Base-by-base conservation (phyloP, 169 alveolate genomes). In the Besnoitia besnoiti region DNA sequence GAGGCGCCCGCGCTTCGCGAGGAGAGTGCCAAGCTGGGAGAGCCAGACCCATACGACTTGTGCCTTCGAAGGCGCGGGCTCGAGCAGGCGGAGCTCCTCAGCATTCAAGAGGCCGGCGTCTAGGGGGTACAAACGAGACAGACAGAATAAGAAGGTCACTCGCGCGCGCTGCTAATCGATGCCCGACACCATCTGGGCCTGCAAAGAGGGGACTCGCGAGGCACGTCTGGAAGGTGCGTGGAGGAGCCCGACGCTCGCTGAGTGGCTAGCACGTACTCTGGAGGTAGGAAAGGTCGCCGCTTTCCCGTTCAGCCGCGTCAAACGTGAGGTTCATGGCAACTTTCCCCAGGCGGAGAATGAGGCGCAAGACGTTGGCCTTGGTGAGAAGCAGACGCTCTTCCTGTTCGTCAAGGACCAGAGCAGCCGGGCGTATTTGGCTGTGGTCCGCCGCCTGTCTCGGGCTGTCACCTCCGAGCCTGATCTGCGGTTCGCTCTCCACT, bases 231-330 rank as follows among this genome's bases (percentile, higher is more conserved):
- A n/a, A n/a, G n/a, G n/a, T n/a, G n/a, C n/a, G n/a, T n/a, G n/a
- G n/a, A n/a, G n/a, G n/a, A n/a, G n/a, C n/a, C n/a, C n/a, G n/a
- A n/a, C n/a, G n/a, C n/a, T n/a, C n/a, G n/a, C n/a, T n/a, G n/a
- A n/a, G n/a, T n/a, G 16, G 16, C 73, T 21, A 33, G 27, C 61
- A 50, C 73, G 33, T 82, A 90, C 93, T 37, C 30, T 77, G 50
- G 12, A 90, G 76, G 55, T 90, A 90, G 12, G 49, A 42, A 12
- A 90, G 84, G 51, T 90, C 85, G 27, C 59, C 87, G 80, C 80
- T 30, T 14, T 46, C 79, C 39, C 91, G 75, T 21, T 84, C 90
- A 12, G 94, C 94, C 0, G 94, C 94, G 44, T 91, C 94, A 46
- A 91, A 91, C 30, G 88, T 89, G 24, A 91, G 62, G 35, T 91